phyloP scores from a whole-genome alignment of 495 filamentous ascomycete genomes.

The Diplogelasinospora grovesii region DNA sequence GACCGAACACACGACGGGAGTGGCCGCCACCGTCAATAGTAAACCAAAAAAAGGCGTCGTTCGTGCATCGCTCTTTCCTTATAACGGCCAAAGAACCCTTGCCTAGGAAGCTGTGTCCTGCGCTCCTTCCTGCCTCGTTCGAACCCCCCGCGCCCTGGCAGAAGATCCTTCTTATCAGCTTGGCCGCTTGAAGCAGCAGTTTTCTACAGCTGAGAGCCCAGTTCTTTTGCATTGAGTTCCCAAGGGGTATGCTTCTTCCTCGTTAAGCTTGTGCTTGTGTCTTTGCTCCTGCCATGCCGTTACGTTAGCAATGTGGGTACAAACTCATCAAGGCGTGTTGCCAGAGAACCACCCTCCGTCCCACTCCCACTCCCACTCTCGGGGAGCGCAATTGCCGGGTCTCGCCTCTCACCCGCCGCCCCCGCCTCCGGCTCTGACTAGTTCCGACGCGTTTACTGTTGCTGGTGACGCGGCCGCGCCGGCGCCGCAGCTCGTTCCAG shows the following conservation, averaged over 20 bases:
- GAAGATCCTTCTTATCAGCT: too few species aligned
- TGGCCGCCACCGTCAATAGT: not conserved
- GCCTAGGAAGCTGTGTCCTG: slow-evolving; percentile 6
- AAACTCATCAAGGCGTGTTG: slow-evolving; percentile 18
- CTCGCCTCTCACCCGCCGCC: not conserved
- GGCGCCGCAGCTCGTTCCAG: not conserved
- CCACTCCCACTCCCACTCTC: slow-evolving; percentile 5
- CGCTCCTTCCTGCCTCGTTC: slow-evolving; percentile 1
- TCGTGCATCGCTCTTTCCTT: not conserved
- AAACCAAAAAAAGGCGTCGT: not conserved
- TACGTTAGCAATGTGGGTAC: slow-evolving; percentile 22
- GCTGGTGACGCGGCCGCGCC: slow-evolving; percentile 5
- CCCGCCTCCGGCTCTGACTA: not conserved
- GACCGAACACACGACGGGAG: not conserved
- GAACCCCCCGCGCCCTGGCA: too few species aligned
- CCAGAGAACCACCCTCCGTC: slow-evolving; percentile 16
- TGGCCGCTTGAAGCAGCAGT: too few species aligned
- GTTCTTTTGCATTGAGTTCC: slow-evolving; percentile 1
- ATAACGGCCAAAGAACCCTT: not conserved
- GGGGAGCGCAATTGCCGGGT: not conserved
- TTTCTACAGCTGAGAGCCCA: too few species aligned
- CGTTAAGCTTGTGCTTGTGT: slow-evolving; percentile 2
- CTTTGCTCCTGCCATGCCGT: slow-evolving; percentile 1
- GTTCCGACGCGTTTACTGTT: not conserved
- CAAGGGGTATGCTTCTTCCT: slow-evolving; percentile 14